phyloP scores from a whole-genome alignment of 768 basidiomycete genomes.

The Tulasnella sp. region DNA sequence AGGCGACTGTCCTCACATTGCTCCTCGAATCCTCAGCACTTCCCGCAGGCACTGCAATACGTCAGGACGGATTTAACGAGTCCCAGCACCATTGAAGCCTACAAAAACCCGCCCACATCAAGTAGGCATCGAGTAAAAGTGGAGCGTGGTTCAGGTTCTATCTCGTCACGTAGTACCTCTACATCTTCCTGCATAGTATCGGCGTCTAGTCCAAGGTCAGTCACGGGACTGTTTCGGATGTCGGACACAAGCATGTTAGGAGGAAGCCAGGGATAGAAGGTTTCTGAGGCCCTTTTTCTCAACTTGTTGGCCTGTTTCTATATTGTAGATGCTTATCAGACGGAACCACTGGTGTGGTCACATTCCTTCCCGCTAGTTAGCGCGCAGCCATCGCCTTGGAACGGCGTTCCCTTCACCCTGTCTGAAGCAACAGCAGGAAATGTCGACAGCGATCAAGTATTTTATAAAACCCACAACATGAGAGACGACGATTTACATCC shows the following conservation, averaged over 20 bases:
- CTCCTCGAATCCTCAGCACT: slow-evolving; percentile 79
- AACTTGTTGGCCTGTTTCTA: too few species aligned
- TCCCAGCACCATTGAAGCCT: slow-evolving; percentile 50
- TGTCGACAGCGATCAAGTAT: not conserved
- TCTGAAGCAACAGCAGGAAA: not conserved
- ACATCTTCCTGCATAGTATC: slow-evolving; percentile 53
- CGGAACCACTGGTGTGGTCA: too few species aligned
- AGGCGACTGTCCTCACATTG: slow-evolving; percentile 76
- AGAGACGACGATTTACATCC: not conserved
- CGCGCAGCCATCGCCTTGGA: too few species aligned
- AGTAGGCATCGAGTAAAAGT: slow-evolving; percentile 92
- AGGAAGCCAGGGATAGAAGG: slow-evolving; percentile 79
- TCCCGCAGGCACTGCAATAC: slow-evolving; percentile 56
- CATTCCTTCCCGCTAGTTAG: too few species aligned
- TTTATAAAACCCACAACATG: slow-evolving; percentile 1
- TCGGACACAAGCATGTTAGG: slow-evolving; percentile 86
- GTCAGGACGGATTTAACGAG: slow-evolving; percentile 67
- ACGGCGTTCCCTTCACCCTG: too few species aligned
- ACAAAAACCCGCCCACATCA: too few species aligned
- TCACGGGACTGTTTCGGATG: slow-evolving; percentile 83
- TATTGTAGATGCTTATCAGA: too few species aligned
- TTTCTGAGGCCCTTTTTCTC: slow-evolving; percentile 23
- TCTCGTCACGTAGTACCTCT: not conserved
- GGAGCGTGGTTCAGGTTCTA: slow-evolving; percentile 27
- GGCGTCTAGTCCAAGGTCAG: slow-evolving; percentile 85